Percentiles rank a stretch among this genome's conserved stretches.
These are phyloP conservation scores for Suhomyces panamericanus DNA, from an alignment of 1,139 yeast species.

Conservation along the genomic window DNA sequence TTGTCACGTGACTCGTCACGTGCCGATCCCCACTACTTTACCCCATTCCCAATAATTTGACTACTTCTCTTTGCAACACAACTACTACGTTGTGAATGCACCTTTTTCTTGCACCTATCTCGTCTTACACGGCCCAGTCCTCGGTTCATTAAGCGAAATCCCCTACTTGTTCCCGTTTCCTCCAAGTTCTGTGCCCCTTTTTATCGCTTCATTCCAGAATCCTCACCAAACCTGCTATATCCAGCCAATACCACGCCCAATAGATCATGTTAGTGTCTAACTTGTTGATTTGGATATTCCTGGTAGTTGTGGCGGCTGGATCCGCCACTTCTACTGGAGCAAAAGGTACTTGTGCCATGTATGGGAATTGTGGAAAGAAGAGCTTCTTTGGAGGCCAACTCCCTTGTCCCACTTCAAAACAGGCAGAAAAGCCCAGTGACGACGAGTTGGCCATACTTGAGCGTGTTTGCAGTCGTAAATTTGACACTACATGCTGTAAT, in stretches of 20 bases:
- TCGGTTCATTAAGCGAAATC: too few relatives aligned
- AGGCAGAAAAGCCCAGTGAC: conserved; percentile 38
- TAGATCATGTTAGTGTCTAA: neutral
- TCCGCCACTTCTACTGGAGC: conserved; percentile 4
- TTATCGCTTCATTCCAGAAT: neutral
- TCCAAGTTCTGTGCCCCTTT: too few relatives aligned
- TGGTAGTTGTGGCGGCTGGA: neutral
- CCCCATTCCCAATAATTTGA: too few relatives aligned
- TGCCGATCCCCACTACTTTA: neutral
- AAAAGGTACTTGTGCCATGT: conserved; percentile 57
- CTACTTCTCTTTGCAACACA: too few relatives aligned
- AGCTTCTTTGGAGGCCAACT: conserved; percentile 74
- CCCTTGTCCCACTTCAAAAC: conserved; percentile 68
- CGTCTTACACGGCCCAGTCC: too few relatives aligned
- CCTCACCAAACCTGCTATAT: neutral
- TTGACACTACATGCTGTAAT: conserved; percentile 46
- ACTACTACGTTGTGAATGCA: too few relatives aligned
- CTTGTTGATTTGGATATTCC: neutral
- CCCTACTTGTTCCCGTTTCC: too few relatives aligned
- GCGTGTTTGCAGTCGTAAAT: conserved; percentile 70
- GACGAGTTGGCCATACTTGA: conserved; percentile 46
- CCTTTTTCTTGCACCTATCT: too few relatives aligned
- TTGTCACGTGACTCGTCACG: neutral
- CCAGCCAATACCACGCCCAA: too few relatives aligned
- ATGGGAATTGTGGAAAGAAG: conserved; percentile 73